Evolutionary conservation across 1,139 yeast species (phyloP).

Genomic region (Candida glucosophila): DNA sequence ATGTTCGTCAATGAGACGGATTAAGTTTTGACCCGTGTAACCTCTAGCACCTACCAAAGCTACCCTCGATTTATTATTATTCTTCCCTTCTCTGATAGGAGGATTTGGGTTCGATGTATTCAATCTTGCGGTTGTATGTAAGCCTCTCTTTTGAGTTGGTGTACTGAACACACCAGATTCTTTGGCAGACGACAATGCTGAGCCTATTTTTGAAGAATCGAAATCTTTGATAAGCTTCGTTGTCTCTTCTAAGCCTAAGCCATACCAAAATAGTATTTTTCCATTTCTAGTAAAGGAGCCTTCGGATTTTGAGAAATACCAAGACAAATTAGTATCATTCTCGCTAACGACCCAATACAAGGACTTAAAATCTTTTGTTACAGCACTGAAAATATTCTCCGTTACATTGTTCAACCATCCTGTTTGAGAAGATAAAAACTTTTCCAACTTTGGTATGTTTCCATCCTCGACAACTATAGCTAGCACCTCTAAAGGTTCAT

Average conservation of each 20-base stretch:
- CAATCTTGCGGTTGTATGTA: conserved; percentile 15
- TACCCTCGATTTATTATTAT: conserved; percentile 55
- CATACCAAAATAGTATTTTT: conserved; percentile 90
- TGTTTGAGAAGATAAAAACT: conserved; percentile 76
- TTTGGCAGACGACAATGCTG: conserved; percentile 29
- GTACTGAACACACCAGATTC: conserved; percentile 36
- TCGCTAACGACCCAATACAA: conserved; percentile 89
- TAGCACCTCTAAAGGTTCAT: conserved; percentile 90
- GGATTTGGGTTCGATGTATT: conserved; percentile 58
- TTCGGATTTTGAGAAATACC: conserved; percentile 90
- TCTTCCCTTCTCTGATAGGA: conserved; percentile 55
- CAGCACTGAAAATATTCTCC: conserved; percentile 82
- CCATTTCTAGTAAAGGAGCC: conserved; percentile 92
- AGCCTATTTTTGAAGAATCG: conserved; percentile 30
- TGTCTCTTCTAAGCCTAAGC: conserved; percentile 59
- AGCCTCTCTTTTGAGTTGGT: conserved; percentile 32
- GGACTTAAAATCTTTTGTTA: conserved; percentile 62
- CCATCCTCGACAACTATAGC: conserved; percentile 58
- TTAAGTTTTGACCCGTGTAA: conserved; percentile 89
- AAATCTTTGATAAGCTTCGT: conserved; percentile 61
- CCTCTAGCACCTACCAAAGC: conserved; percentile 99
- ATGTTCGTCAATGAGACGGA: conserved; percentile 77
- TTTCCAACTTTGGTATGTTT: conserved; percentile 68
- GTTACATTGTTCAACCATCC: conserved; percentile 98
- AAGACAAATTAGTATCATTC: conserved; percentile 81